Base-by-base conservation (phyloP, 1,284 basidiomycete species). In the Trichosporon sp. region DNA sequence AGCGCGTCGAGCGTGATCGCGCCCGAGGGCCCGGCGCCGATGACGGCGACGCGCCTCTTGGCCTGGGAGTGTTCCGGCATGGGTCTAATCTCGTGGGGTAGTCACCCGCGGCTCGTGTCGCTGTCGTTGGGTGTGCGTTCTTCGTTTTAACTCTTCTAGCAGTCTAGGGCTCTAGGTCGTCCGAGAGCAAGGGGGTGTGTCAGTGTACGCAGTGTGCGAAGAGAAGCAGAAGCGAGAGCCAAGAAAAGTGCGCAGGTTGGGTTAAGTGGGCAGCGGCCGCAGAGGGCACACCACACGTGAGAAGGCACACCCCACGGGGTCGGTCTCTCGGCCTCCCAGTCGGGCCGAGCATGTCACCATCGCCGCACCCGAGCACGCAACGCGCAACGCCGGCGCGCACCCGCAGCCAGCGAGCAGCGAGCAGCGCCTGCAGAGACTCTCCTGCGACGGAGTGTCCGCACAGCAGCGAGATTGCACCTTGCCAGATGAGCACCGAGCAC, bases 1-100 rank as follows among this genome's bases (percentile, higher is more conserved):
- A 84, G 85, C 0, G 73, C 74, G 65, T 78, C 77, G 34, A 73
- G 72, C 1, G 76, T 73, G 11, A 76, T 71, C 0, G 65, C 69
- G 3, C 78, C 78, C 1, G 74, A 69, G 8, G 78, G 76, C 0
- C 78, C 78, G 7, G 73, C 74, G 5, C 78, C 78, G 27, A 79
- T 76, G 56, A 79, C 72, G 11, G 78, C 78, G 23, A 79, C 78
- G 4, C 66, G 56, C 27, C 69, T 71, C 67, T 75, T 70, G 9
- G 70, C 65, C 1, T 66, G 60, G 21, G 34, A 6, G 42, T 13
- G 42, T 4, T 51, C 21, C 34, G 34, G 5, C 44, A n/a, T 23
- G 44, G 15, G 35, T 38, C 35, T 2, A 7, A n/a, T 21, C 42
- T 13, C 4, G n/a, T n/a, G n/a, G 5, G 42, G 42, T 21, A n/a